Percentiles rank a stretch among this genome's conserved stretches.
Evolutionary conservation across 768 basidiomycete species (phyloP).

Genomic region (Amanita jacksonii): DNA sequence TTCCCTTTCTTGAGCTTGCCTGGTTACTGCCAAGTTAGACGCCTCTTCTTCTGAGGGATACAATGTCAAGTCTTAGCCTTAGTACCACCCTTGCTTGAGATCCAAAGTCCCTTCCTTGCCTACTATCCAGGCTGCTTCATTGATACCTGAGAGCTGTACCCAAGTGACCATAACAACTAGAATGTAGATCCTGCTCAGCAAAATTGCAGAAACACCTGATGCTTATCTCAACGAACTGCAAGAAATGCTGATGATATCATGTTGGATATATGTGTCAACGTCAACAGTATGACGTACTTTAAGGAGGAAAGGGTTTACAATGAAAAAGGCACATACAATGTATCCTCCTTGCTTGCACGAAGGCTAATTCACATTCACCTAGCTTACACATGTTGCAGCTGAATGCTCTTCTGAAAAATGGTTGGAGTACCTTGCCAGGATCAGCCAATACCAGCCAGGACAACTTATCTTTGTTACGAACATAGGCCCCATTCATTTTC

Average conservation of each 20-base stretch:
- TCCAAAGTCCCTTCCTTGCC: too few species aligned
- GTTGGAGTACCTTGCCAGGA: slow-evolving; percentile 6
- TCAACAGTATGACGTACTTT: slow-evolving; percentile 19
- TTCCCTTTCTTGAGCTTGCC: too few species aligned
- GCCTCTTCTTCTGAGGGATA: too few species aligned
- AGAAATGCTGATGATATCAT: slow-evolving; percentile 12
- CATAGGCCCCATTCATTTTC: too few species aligned
- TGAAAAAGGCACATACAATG: background rate
- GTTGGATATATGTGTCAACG: slow-evolving; percentile 13
- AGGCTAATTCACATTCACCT: background rate
- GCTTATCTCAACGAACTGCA: slow-evolving; percentile 21
- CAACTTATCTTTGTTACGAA: slow-evolving; percentile 26
- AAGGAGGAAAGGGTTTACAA: background rate
- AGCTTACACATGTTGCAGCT: slow-evolving; percentile 12
- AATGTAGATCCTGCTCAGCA: background rate
- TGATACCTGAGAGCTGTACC: too few species aligned
- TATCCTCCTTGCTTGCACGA: background rate
- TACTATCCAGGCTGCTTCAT: too few species aligned
- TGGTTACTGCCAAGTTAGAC: too few species aligned
- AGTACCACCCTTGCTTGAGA: too few species aligned
- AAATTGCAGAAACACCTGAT: slow-evolving; percentile 14
- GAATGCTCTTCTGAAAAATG: slow-evolving; percentile 13
- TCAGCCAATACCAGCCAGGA: slow-evolving; percentile 11
- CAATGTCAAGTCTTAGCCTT: too few species aligned
- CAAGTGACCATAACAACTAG: too few species aligned